These are phyloP conservation scores for Hygrophoropsis aurantiaca DNA, from an alignment of 768 basidiomycete species.

Conservation along the genomic window DNA sequence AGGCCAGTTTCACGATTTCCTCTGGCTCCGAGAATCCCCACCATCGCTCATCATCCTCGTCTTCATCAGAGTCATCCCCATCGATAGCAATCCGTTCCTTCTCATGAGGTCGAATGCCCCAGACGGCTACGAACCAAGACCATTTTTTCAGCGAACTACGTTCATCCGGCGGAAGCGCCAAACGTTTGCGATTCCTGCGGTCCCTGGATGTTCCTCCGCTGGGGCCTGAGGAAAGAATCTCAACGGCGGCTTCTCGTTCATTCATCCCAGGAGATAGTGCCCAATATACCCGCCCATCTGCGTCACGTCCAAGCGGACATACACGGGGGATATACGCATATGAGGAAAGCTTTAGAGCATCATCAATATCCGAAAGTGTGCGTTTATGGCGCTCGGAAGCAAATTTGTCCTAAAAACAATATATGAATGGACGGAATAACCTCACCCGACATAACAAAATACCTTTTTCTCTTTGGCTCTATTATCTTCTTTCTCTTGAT, in stretches of 20 bases:
- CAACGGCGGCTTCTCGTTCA: conserved; percentile 54
- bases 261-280: conserved; percentile 56
- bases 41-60: conserved; percentile 56
- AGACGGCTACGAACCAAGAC: conserved; percentile 79
- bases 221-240: conserved; percentile 26
- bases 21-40: conserved; percentile 71
- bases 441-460: conserved; percentile 24
- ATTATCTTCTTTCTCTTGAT: conserved; percentile 52
- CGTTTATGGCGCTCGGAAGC: conserved; percentile 50
- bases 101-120: conserved; percentile 52
- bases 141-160: conserved; percentile 56
- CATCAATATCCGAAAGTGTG: conserved; percentile 50
- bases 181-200: conserved; percentile 40
- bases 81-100: conserved; percentile 23
- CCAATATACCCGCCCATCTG: conserved; percentile 68
- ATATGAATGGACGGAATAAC: neutral
- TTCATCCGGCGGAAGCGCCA: conserved; percentile 45
- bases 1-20: conserved; percentile 63
- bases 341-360: conserved; percentile 49
- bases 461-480: conserved; percentile 45
- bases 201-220: conserved; percentile 34
- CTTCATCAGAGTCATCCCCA: conserved; percentile 30
- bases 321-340: conserved; percentile 53
- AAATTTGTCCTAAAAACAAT: conserved; percentile 39
- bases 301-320: conserved; percentile 63